A percentile compares a stretch with the other conserved stretches of the same genome.
Conservation (phyloP, 495 filamentous ascomycete genomes). For the Penicillium fimorum region DNA sequence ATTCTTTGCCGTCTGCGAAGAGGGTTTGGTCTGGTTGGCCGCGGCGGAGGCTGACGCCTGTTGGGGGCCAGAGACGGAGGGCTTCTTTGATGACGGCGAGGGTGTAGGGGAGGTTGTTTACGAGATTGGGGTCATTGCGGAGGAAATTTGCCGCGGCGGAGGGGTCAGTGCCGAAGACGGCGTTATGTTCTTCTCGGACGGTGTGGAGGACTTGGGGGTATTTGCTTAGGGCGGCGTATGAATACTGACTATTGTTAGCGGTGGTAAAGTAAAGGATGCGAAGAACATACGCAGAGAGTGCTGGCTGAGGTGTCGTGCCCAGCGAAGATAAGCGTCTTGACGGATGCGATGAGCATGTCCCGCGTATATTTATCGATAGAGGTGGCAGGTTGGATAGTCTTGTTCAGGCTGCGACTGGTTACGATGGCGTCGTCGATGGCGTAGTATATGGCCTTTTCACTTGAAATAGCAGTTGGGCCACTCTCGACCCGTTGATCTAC, state of each 20-base stretch:
- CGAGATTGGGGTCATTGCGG: constrained; percentile 28
- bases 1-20: not conserved
- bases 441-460: not conserved
- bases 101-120: constrained; percentile 46
- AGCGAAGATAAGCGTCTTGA: constrained; percentile 31
- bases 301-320: constrained; percentile 37
- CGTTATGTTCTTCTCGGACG: constrained; percentile 48
- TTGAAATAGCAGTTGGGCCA: constrained; percentile 3
- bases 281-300: constrained; percentile 19
- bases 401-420: not conserved
- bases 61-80: constrained; percentile 43
- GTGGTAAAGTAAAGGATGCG: constrained; percentile 7
- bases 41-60: constrained; percentile 18
- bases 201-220: constrained; percentile 39
- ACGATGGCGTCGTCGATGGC: constrained; percentile 9
- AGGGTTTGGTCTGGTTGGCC: constrained; percentile 8
- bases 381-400: not conserved
- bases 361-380: not conserved
- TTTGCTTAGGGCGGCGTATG: constrained; percentile 46
- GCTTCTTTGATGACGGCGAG: constrained; percentile 51
- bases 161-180: constrained; percentile 30
- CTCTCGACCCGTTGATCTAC: not conserved
- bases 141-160: constrained; percentile 23
- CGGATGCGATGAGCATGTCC: not conserved
- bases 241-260: constrained; percentile 33